Evolutionary conservation across 768 basidiomycete species (phyloP).

Genomic region (Phlegmacium glaucopus): DNA sequence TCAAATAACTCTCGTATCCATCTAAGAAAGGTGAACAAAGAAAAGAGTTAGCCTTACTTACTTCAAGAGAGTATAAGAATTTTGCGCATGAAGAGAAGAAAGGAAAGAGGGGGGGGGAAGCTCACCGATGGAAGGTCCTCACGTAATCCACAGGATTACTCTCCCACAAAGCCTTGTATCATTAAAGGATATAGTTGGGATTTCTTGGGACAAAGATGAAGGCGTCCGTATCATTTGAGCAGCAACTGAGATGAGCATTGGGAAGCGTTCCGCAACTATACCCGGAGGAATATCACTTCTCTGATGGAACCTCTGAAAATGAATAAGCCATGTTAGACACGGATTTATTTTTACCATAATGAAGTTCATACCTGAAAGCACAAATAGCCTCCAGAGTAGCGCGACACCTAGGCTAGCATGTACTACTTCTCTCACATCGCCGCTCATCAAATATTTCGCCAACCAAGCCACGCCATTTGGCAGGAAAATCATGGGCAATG

Average conservation of each 20-base stretch:
- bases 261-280: slow-evolving; percentile 65
- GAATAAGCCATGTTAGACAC: background rate
- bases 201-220: slow-evolving; percentile 63
- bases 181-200: slow-evolving; percentile 79
- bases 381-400: slow-evolving; percentile 75
- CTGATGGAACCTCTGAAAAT: slow-evolving; percentile 60
- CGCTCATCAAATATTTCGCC: slow-evolving; percentile 63
- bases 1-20: slow-evolving; percentile 76
- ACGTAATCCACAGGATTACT: slow-evolving; percentile 84
- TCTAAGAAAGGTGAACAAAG: slow-evolving; percentile 38
- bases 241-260: slow-evolving; percentile 73
- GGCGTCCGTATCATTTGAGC: slow-evolving; percentile 62
- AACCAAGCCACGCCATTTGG: slow-evolving; percentile 66
- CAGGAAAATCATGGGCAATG: slow-evolving; percentile 75
- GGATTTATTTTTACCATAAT: background rate
- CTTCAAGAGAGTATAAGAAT: background rate
- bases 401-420: slow-evolving; percentile 79
- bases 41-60: too few species aligned
- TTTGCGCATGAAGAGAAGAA: background rate
- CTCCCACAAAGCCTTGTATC: slow-evolving; percentile 65
- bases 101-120: slow-evolving; percentile 1
- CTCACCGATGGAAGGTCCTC: slow-evolving; percentile 68
- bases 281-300: slow-evolving; percentile 53
- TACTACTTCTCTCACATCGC: slow-evolving; percentile 67
- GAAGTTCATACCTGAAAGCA: slow-evolving; percentile 59